Base-by-base conservation (phyloP, 495 filamentous ascomycete species). In the Evernia prunastri region DNA sequence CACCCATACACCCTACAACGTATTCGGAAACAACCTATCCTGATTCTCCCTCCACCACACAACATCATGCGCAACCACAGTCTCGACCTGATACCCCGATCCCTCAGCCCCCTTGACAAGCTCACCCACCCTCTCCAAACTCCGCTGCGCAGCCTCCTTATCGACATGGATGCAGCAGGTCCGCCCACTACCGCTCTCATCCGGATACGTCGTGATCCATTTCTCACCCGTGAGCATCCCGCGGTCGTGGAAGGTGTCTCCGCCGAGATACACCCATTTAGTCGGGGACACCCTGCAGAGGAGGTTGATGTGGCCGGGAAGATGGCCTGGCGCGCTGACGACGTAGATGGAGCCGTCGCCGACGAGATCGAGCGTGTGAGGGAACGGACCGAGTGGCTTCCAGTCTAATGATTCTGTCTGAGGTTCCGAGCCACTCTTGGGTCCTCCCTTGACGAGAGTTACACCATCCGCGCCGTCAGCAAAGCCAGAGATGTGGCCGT, bases 41-140 rank as follows among this genome's bases (percentile, higher is more conserved):
- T 51, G 45, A 51, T 51, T 51, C 45, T 51, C 45, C 45, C 45
- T 51, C 45, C 4, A 51, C 45, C 45, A 51, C 20, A 51, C 17
- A 4, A 51, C 45, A 51, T 51, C 45, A 51, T 51, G 5, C 45
- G 13, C 13, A 18, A 51, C 45, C 17, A 51, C 45, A 51, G 45
- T 5, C 45, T 5, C 13, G 5, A 51, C 6, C 7, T 51, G 18
- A 51, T 51, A 25, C 7, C 27, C 45, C 45, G 4, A 7, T 25
- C 45, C 7, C 17, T 51, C 45, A 7, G 45, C 45, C 45, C 4
- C 45, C 17, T 15, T 51, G 45, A 51, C 17, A 51, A 51, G 45
- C 45, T 51, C 45, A 20, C 45, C 17, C 45, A 51, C 45, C 13
- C 45, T 51, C 17, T 51, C 17, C 45, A 5, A 51, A 15, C 45